Evolutionary conservation across 2,329 filamentous ascomycete species (phyloP).

Genomic region (Hirsutella rhossiliensis): DNA sequence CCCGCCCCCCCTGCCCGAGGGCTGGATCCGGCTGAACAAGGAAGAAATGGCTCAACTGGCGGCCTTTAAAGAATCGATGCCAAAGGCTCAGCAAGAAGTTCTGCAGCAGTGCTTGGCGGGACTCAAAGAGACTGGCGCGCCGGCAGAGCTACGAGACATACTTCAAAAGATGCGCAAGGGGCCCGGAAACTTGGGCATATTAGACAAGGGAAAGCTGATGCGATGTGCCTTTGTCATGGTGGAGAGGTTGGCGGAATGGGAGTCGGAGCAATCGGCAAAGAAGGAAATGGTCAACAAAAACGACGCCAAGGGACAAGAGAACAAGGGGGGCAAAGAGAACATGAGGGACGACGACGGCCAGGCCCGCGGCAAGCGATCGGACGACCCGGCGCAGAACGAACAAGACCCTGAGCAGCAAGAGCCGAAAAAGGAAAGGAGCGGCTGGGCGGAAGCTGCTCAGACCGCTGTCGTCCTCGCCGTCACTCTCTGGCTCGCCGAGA

Average conservation of each 20-base stretch:
- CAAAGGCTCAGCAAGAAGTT: slow-evolving; percentile 49
- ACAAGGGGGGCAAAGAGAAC: slow-evolving; percentile 8
- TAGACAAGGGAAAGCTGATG: slow-evolving; percentile 25
- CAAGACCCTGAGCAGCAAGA: slow-evolving; percentile 7
- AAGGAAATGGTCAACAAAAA: slow-evolving; percentile 11
- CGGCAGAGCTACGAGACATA: slow-evolving; percentile 51
- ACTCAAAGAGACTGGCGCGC: slow-evolving; percentile 58
- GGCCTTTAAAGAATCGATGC: slow-evolving; percentile 48
- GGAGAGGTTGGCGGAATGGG: slow-evolving; percentile 20
- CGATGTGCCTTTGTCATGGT: slow-evolving; percentile 23
- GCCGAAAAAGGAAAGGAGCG: neutral
- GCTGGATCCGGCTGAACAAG: slow-evolving; percentile 33
- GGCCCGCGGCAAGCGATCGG: slow-evolving; percentile 6
- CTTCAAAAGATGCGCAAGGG: slow-evolving; percentile 39
- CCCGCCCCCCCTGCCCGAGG: slow-evolving; percentile 25
- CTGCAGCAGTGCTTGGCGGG: slow-evolving; percentile 43
- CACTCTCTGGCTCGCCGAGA: slow-evolving; percentile 36
- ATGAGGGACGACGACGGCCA: slow-evolving; percentile 9
- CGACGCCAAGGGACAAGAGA: slow-evolving; percentile 8
- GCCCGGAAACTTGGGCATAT: slow-evolving; percentile 38
- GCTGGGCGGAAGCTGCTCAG: neutral
- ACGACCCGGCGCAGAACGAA: slow-evolving; percentile 1
- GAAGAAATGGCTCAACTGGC: slow-evolving; percentile 41
- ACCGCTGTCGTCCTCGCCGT: slow-evolving; percentile 33
- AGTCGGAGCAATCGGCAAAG: slow-evolving; percentile 8